Evolutionary conservation across 2,329 filamentous ascomycete genomes (phyloP).

Genomic region (Hymenoscyphus repandus): DNA sequence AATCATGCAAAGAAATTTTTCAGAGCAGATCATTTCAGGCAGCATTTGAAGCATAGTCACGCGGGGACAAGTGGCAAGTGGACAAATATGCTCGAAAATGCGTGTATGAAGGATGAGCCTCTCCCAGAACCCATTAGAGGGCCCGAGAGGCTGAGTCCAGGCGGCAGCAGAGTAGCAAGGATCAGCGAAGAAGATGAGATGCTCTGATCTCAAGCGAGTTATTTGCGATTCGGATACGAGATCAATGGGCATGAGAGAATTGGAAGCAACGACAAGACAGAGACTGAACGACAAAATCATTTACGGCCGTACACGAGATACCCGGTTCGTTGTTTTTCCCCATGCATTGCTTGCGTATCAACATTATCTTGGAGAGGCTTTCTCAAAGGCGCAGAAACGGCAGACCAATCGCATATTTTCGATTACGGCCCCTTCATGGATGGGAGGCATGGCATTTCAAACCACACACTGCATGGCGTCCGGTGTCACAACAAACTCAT

Average conservation of each 20-base stretch:
- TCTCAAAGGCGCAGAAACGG: background rate
- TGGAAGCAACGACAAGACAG: slow-evolving; percentile 2
- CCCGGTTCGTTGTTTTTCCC: slow-evolving; percentile 23
- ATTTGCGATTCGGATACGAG: slow-evolving; percentile 3
- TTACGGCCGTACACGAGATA: slow-evolving; percentile 26
- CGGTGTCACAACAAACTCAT: slow-evolving; percentile 2
- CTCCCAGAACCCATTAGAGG: slow-evolving; percentile 38
- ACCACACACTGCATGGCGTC: slow-evolving; percentile 17
- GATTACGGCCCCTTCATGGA: slow-evolving; percentile 5
- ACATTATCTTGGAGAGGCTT: slow-evolving; percentile 13
- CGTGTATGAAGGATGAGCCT: slow-evolving; percentile 87
- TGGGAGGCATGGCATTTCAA: slow-evolving; percentile 6
- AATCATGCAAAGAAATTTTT: slow-evolving; percentile 99
- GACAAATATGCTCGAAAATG: slow-evolving; percentile 97
- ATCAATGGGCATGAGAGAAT: slow-evolving; percentile 3
- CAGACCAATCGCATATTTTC: slow-evolving; percentile 7
- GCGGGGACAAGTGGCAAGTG: slow-evolving; percentile 95
- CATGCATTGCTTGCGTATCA: slow-evolving; percentile 24
- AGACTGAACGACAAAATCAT: slow-evolving; percentile 10
- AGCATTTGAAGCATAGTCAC: slow-evolving; percentile 97
- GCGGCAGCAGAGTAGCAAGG: slow-evolving; percentile 21
- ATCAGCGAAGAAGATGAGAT: slow-evolving; percentile 31
- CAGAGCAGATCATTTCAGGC: slow-evolving; percentile 93
- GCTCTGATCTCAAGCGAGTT: slow-evolving; percentile 11
- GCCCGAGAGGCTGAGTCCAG: slow-evolving; percentile 26